These are phyloP conservation scores for Diospyros kaki DNA, from an alignment of 148 eudicot genomes.

Conservation along the genomic window DNA sequence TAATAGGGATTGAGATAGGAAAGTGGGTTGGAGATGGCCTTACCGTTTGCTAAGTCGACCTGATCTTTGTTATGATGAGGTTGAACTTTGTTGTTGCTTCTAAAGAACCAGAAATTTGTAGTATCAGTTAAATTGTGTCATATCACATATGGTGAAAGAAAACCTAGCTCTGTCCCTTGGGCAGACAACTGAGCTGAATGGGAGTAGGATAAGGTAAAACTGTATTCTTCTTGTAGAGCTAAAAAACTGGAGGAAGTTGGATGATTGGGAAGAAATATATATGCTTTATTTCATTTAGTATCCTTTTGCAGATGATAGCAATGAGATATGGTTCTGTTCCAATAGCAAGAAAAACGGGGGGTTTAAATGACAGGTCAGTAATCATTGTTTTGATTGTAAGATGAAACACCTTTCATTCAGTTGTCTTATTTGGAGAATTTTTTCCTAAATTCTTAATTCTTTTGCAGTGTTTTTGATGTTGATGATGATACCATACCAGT, in stretches of 20 bases:
- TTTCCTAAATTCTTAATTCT: neutral
- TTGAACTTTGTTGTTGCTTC: too few species aligned
- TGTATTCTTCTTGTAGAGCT: too few species aligned
- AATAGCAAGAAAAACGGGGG: constrained; percentile 87
- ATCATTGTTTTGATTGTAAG: neutral
- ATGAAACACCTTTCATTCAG: neutral
- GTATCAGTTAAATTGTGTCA: too few species aligned
- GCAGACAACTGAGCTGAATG: too few species aligned
- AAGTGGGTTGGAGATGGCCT: too few species aligned
- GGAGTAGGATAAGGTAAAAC: too few species aligned
- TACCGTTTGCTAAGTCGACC: too few species aligned
- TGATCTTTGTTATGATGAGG: too few species aligned
- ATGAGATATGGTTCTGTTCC: constrained; percentile 94
- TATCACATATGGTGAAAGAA: too few species aligned
- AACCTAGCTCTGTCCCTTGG: too few species aligned
- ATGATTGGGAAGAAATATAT: neutral
- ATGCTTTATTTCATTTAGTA: constrained; percentile 2
- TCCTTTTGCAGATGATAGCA: constrained; percentile 80
- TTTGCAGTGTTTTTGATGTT: constrained; percentile 82
- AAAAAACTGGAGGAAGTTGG: neutral
- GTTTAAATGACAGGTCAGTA: constrained; percentile 84
- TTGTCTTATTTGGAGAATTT: neutral
- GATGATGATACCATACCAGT: constrained; percentile 68
- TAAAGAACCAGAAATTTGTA: too few species aligned
- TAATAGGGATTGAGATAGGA: too few species aligned